Percentiles rank a stretch among this genome's conserved stretches.
Conservation (phyloP, 2,329 filamentous ascomycete species). For the Fusarium oxysporum region DNA sequence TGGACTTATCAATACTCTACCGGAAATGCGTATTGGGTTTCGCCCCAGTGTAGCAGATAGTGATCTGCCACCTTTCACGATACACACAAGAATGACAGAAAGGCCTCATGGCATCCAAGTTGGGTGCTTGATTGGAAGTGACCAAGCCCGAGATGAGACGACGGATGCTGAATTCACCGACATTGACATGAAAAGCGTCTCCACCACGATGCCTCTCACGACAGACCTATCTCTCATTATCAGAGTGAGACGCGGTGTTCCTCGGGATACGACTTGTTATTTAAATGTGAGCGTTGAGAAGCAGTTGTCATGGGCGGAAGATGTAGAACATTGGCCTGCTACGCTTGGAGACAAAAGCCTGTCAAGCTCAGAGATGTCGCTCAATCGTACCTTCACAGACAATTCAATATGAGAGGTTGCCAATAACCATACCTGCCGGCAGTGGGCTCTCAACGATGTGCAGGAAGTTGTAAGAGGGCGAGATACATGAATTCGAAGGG, state of each 20-base stretch:
- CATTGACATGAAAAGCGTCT: not conserved
- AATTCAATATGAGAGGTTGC: not conserved
- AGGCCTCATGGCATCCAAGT: not conserved
- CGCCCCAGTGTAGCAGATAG: fast-evolving
- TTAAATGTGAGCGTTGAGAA: constrained; percentile 11
- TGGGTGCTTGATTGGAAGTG: not conserved
- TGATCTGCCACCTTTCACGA: not conserved
- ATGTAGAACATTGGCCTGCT: not conserved
- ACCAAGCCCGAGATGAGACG: not conserved
- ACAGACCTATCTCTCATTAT: not conserved
- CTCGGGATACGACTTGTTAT: not conserved
- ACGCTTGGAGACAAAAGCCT: not conserved
- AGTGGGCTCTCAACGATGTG: not conserved
- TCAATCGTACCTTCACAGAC: constrained; percentile 3
- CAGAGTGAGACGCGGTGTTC: not conserved
- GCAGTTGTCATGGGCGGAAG: not conserved
- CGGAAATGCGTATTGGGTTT: not conserved
- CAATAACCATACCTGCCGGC: fast-evolving
- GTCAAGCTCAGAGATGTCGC: not conserved
- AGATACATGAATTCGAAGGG: not conserved
- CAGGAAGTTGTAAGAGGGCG: fast-evolving
- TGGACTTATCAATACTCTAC: not conserved
- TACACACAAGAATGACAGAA: not conserved
- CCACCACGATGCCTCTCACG: not conserved
- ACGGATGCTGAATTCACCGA: not conserved